These are phyloP conservation scores for Lepraria neglecta DNA, from an alignment of 495 filamentous ascomycete genomes.

Conservation along the genomic window DNA sequence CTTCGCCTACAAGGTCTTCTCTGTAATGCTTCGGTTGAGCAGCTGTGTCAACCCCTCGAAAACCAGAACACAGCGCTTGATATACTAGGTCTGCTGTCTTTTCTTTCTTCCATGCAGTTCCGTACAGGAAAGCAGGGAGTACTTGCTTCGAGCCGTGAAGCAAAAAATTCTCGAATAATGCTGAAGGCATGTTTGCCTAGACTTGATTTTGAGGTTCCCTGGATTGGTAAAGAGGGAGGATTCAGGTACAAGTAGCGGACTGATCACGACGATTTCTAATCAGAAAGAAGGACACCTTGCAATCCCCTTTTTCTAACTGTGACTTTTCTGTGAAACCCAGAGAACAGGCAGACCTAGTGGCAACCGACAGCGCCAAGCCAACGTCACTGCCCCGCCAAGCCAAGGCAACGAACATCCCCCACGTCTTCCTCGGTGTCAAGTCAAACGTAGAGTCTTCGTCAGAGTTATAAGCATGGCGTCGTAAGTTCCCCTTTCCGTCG, in stretches of 20 bases:
- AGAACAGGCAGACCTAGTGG: background rate
- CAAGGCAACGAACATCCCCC: background rate
- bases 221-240: no score
- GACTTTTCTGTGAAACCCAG: background rate
- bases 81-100: constrained; percentile 60
- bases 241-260: no score
- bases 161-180: constrained; percentile 7
- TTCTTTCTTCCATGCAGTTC: constrained; percentile 84
- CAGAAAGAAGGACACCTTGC: no score
- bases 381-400: background rate
- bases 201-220: no score
- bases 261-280: no score
- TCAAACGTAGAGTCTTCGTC: background rate
- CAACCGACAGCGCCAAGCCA: constrained; percentile 3
- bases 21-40: constrained; percentile 75
- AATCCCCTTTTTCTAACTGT: no score
- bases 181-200: constrained; percentile 8
- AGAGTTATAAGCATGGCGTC: constrained; percentile 14
- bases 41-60: constrained; percentile 70
- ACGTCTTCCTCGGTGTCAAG: no score
- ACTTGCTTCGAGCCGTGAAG: constrained; percentile 10
- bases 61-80: constrained; percentile 62
- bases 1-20: constrained; percentile 64
- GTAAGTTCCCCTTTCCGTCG: constrained; percentile 1
- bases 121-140: constrained; percentile 54